These are phyloP conservation scores for Tothia fuscella DNA, from an alignment of 2,329 filamentous ascomycete genomes.

Conservation along the genomic window DNA sequence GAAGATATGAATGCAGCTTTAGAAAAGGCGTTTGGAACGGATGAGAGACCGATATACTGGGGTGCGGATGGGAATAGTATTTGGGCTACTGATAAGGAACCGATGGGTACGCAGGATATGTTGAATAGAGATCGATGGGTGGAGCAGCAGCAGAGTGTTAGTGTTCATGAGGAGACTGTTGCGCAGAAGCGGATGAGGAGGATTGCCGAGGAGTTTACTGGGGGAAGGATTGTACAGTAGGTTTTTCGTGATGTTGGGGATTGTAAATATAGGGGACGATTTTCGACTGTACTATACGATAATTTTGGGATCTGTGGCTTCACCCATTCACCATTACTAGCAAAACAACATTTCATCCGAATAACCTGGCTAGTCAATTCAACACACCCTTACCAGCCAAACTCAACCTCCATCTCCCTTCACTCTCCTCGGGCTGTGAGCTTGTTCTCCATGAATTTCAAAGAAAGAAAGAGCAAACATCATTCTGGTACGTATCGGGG, in stretches of 20 bases:
- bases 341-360: too few species aligned
- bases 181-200: constrained; percentile 43
- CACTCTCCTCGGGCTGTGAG: too few species aligned
- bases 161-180: constrained; percentile 21
- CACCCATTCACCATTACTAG: too few species aligned
- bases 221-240: constrained; percentile 38
- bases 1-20: constrained; percentile 62
- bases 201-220: constrained; percentile 55
- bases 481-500: too few species aligned
- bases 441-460: too few species aligned
- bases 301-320: too few species aligned
- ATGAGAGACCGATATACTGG: constrained; percentile 30
- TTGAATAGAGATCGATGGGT: constrained; percentile 20
- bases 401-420: too few species aligned
- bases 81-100: constrained; percentile 36
- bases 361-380: too few species aligned
- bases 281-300: too few species aligned
- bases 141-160: constrained; percentile 18
- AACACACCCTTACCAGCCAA: too few species aligned
- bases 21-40: constrained; percentile 61
- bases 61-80: constrained; percentile 36
- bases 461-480: too few species aligned
- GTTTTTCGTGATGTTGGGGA: background rate
- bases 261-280: too few species aligned
- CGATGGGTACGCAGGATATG: constrained; percentile 37